Percentiles rank a stretch among this genome's conserved stretches.
Evolutionary conservation across 768 basidiomycete genomes (phyloP).

Genomic region (Boletales sp.): DNA sequence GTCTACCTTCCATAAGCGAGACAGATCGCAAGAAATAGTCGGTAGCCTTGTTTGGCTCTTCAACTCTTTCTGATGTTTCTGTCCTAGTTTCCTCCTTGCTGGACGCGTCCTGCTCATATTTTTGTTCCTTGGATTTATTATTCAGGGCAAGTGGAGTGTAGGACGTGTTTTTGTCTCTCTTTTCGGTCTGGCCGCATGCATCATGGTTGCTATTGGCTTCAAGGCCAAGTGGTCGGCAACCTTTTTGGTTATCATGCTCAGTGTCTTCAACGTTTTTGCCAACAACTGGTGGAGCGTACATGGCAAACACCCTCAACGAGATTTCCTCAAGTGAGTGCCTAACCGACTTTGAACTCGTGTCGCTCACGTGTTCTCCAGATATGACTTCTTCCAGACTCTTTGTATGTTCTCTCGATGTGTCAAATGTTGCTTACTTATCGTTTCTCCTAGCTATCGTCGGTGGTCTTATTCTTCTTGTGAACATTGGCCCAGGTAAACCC

Average conservation of each 20-base stretch:
- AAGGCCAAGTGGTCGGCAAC: conserved; percentile 98
- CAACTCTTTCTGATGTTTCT: conserved; percentile 2
- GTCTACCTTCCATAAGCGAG: conserved; percentile 85
- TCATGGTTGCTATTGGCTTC: conserved; percentile 97
- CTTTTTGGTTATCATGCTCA: conserved; percentile 89
- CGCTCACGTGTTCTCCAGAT: conserved; percentile 47
- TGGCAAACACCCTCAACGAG: conserved; percentile 88
- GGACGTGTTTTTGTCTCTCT: conserved; percentile 84
- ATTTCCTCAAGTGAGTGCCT: conserved; percentile 87
- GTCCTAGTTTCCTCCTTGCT: conserved; percentile 85
- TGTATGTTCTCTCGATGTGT: conserved; percentile 36
- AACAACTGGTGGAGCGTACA: conserved; percentile 99
- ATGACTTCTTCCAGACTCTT: conserved; percentile 99
- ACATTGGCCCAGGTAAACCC: conserved; percentile 87
- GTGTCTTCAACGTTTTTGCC: conserved; percentile 94
- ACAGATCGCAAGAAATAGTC: conserved; percentile 99
- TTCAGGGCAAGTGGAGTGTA: conserved; percentile 90
- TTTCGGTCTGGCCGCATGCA: conserved; percentile 85
- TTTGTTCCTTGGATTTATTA: conserved; percentile 96
- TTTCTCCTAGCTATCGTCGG: conserved; percentile 77
- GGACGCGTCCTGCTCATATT: conserved; percentile 97
- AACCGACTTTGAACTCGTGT: background rate
- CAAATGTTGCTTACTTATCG: conserved; percentile 5
- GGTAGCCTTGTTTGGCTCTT: conserved; percentile 25
- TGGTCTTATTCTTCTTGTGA: conserved; percentile 93